These are phyloP conservation scores for Delonix regia DNA, from an alignment of 306 rosid species.

Conservation along the genomic window DNA sequence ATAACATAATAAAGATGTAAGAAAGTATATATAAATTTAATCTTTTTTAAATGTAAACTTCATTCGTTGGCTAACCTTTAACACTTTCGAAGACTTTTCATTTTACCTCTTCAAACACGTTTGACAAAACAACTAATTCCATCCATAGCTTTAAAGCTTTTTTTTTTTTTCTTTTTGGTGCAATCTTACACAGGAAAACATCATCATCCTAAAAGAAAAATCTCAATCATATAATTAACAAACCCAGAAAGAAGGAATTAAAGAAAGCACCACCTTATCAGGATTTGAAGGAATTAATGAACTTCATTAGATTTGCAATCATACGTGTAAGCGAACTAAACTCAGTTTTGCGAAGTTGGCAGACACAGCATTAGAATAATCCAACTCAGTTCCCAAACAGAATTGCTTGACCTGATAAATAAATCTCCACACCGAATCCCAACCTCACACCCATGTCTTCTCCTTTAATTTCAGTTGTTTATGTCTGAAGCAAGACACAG, in stretches of 20 bases:
- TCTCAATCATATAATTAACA: neutral
- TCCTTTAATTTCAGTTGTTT: slow-evolving; percentile 37
- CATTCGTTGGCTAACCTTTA: neutral
- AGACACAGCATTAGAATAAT: slow-evolving; percentile 31
- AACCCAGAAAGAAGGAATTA: neutral
- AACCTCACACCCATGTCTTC: slow-evolving; percentile 35
- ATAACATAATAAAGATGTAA: too few species aligned
- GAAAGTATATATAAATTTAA: too few species aligned
- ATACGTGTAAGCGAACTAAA: neutral
- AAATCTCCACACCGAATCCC: slow-evolving; percentile 33
- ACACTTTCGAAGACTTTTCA: neutral
- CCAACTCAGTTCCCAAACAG: slow-evolving; percentile 30
- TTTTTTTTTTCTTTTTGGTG: too few species aligned
- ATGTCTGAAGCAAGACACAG: slow-evolving; percentile 14
- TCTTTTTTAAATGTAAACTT: too few species aligned
- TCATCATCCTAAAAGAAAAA: neutral
- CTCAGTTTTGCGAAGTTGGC: neutral
- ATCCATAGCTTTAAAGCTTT: neutral
- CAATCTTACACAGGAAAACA: neutral
- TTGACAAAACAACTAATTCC: too few species aligned
- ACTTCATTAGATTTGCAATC: too few species aligned
- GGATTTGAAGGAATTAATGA: neutral
- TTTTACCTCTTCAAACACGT: neutral
- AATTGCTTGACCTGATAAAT: slow-evolving; percentile 17
- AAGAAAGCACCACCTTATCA: neutral